Conservation (phyloP, 2,329 filamentous ascomycete species). For the Aspergillus aculeatus region DNA sequence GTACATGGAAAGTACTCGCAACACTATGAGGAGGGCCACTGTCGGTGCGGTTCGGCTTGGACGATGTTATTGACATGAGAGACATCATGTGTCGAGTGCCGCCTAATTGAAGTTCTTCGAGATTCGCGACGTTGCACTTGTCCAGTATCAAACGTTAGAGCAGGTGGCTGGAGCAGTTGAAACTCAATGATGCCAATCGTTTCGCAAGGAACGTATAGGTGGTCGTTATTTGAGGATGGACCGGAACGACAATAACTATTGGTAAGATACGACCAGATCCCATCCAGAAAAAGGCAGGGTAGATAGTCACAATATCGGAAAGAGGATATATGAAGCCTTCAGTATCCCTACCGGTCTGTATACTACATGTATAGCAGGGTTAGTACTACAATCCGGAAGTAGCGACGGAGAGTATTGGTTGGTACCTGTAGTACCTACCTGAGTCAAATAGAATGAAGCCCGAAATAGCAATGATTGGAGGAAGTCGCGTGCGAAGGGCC, state of each 20-base stretch:
- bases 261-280: background rate
- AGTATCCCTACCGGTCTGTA: background rate
- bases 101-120: background rate
- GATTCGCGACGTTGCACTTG: background rate
- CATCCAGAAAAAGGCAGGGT: background rate
- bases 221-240: background rate
- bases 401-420: background rate
- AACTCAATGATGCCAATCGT: conserved; percentile 10
- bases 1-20: conserved; percentile 16
- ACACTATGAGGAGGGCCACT: conserved; percentile 23
- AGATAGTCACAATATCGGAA: background rate
- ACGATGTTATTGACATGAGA: conserved; percentile 25
- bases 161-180: background rate
- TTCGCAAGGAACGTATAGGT: background rate
- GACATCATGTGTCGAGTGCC: conserved; percentile 25
- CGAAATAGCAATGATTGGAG: background rate
- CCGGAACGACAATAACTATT: background rate
- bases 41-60: conserved; percentile 25
- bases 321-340: background rate
- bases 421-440: background rate
- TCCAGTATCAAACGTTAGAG: background rate
- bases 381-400: background rate
- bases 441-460: background rate
- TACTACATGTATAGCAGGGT: background rate
- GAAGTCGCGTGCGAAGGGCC: background rate